phyloP scores from a whole-genome alignment of 2,329 filamentous ascomycete species.

The Trichoderma asperellum region DNA sequence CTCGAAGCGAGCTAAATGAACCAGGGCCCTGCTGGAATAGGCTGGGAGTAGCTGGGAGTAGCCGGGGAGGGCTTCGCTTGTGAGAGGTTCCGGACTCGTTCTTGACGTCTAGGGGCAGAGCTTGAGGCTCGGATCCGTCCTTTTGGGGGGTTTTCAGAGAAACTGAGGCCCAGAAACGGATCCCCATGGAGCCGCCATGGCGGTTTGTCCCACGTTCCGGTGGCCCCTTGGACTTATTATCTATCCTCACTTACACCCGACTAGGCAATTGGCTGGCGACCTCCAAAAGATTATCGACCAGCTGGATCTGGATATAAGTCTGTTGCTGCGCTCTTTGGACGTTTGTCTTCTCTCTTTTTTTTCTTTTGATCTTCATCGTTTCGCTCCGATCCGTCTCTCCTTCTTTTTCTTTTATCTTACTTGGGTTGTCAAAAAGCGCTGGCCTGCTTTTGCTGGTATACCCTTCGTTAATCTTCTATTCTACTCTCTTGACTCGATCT shows the following conservation, averaged over 20 bases:
- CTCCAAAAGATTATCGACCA: neutral
- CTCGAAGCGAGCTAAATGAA: slow-evolving; percentile 17
- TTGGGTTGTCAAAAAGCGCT: slow-evolving; percentile 31
- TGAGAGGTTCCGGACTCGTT: slow-evolving; percentile 1
- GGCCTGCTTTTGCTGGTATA: slow-evolving; percentile 31
- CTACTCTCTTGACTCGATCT: slow-evolving; percentile 20
- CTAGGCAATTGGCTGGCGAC: slow-evolving; percentile 6
- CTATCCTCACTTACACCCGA: slow-evolving; percentile 4
- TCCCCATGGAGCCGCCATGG: slow-evolving; percentile 17
- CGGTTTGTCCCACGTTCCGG: slow-evolving; percentile 9
- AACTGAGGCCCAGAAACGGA: slow-evolving; percentile 23
- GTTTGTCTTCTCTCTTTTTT: neutral
- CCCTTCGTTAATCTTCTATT: slow-evolving; percentile 30
- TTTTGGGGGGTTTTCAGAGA: neutral
- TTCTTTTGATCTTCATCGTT: slow-evolving; percentile 26
- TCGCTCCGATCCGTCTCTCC: slow-evolving; percentile 22
- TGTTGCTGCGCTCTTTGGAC: slow-evolving; percentile 7
- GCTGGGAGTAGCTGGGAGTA: neutral
- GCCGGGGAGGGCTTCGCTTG: slow-evolving; percentile 10
- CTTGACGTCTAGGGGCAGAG: neutral
- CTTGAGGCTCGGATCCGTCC: slow-evolving; percentile 20
- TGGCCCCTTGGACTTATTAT: slow-evolving; percentile 22
- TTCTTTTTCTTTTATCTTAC: slow-evolving; percentile 13
- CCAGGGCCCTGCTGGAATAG: neutral
- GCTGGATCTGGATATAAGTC: slow-evolving; percentile 21